Evolutionary conservation across 2,329 filamentous ascomycete species (phyloP), one percentile per base, ranked within the genome.

Genomic region (Sphaerostilbella broomeana): DNA sequence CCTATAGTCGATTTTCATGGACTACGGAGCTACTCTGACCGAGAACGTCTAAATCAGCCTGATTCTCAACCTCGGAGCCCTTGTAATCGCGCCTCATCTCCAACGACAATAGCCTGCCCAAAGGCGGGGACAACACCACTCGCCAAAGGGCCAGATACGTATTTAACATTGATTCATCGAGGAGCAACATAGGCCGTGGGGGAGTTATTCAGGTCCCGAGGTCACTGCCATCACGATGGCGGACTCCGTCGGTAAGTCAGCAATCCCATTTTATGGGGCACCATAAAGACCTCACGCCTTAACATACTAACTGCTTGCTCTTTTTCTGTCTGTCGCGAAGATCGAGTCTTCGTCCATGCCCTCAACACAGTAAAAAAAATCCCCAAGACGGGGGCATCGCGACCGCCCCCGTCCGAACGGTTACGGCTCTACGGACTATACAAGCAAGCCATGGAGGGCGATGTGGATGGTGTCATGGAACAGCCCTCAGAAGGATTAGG

Each of bases 291-390:
- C n/a, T n/a, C n/a, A n/a, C n/a, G n/a, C n/a, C n/a, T n/a, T n/a
- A n/a, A n/a, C n/a, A n/a, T n/a, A n/a, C n/a, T n/a, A n/a, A n/a
- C n/a, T n/a, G n/a, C n/a, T n/a, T n/a, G n/a, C n/a, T n/a, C n/a
- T n/a, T n/a, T n/a, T n/a, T n/a, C n/a, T n/a, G n/a, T n/a, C n/a
- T n/a, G n/a, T n/a, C n/a, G n/a, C 27, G 29, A 53, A 97, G 92
- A 98, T 69, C 84, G 92, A 65, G 92, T 98, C 59, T 98, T 98
- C 64, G 90, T 94, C 62, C 90, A 98, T 77, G 92, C 92, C 50
- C 84, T 98, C 64, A 95, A 95, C 68, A 97, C 92, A 17, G 90
- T 98, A 55, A 95, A 95, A 66, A 94, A 94, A 66, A 94, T 98
- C 53, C 86, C 86, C 52, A 90, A 92, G 58, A 95, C 89, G 13